Base-by-base conservation (phyloP, 1,284 basidiomycete species). In the Trametes versicolor region DNA sequence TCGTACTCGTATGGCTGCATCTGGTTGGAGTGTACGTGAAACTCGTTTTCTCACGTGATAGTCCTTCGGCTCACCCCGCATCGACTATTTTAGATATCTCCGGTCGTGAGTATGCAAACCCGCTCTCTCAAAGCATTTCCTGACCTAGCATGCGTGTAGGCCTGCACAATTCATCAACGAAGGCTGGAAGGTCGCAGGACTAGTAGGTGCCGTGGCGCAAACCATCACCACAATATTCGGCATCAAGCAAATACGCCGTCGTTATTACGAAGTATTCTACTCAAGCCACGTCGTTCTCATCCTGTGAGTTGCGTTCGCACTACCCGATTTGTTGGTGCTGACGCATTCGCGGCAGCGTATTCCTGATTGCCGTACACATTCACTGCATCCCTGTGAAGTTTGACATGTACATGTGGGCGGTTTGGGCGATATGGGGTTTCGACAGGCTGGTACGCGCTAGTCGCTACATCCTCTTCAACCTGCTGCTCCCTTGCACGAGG, bases 261-360 rank as follows among this genome's bases (percentile, higher is more conserved):
- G 74, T 17, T 76, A 78, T 48, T 83, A 82, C 73, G 82, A 84
- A 67, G 67, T 76, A 58, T 84, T 83, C 75, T 75, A 81, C 58
- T 66, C 79, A 32, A 69, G 70, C 19, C 83, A 84, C 70, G 77
- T 82, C 65, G 60, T 77, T n/a, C 71, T 82, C 47, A 76, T 78
- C 48, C 63, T 73, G 76, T 77, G 52, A 57, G 72, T 68, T 19
- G 34, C 36, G 10, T 2, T 34, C 47, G n/a, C 13, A n/a, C 37
- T 23, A 32, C 41, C 12, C 3, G 34, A 17, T 19, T 15, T 8
- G 2, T 29, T 7, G 10, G 12, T 19, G 6, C 37, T 52, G 50
- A 58, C 32, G 25, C 39, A 23, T 7, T 12, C 5, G 10, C 39
- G 10, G 21, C 27, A 70, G 68, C 21, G 41, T 64, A 34, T 62